Base-by-base conservation (phyloP, 2,329 filamentous ascomycete genomes). In the Tolypocladium tropicale region DNA sequence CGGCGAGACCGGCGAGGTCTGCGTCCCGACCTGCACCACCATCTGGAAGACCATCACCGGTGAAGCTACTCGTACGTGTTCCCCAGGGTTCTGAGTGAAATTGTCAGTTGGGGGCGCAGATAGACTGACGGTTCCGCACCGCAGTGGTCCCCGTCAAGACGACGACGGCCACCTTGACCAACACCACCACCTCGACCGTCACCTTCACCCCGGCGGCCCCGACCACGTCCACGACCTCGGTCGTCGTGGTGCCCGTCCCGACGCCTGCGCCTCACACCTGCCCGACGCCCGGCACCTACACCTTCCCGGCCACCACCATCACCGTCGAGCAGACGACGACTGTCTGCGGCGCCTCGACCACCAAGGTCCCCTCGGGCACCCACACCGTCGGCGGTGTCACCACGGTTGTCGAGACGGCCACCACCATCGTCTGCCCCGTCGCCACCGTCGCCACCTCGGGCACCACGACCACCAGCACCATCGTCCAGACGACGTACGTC, bases 371-470 rank as follows among this genome's bases (percentile, higher is more conserved):
- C 55, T 62, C 78, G 57, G 88, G 88, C 66, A 82, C 78, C 46
- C 78, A 88, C 78, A 89, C 85, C 61, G 73, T 85, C 60, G 88
- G 87, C 63, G 87, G 86, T 76, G 81, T 88, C 57, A 89, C 85
- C 60, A 90, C 86, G 48, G 73, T 88, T 46, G 86, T 90, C 58
- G 74, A 78, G 64, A 82, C 77, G 30, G 74, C 78, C 48, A 90
- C 86, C 60, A 88, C 84, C 36, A 77, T 90, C 57, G 80, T 80
- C 64, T 89, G 83, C 80, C 86, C 86, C 53, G 83, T 85, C 62
- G 85, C 86, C 62, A 83, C 83, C 58, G 79, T 83, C 63, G 77
- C 78, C 63, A 85, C 84, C 62, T 74, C 70, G 56, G 73, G 75
- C 61, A 74, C 72, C 60, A 80, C 82, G 53, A 80, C 81, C 57